A percentile compares a stretch with the other conserved stretches of the same genome.
These are phyloP conservation scores for Penicillium argentinense DNA, from an alignment of 495 filamentous ascomycete genomes.

Conservation along the genomic window DNA sequence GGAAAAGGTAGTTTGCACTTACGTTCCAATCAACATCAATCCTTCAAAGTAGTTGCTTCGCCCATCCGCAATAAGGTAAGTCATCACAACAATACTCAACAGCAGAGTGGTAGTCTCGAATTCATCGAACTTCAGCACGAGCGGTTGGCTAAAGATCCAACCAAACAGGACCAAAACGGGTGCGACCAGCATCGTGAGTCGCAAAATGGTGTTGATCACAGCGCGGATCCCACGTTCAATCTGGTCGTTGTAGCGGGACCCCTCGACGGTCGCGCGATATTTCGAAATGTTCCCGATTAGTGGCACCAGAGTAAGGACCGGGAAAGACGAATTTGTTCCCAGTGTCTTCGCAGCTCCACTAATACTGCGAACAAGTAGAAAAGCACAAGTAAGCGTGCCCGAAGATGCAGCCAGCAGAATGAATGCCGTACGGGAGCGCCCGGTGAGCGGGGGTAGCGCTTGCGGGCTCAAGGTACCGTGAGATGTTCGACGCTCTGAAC, in stretches of 20 bases:
- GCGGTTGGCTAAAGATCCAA: constrained; percentile 31
- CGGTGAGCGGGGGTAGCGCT: neutral
- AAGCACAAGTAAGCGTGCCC: constrained; percentile 21
- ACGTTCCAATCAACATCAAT: constrained; percentile 28
- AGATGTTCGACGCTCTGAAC: neutral
- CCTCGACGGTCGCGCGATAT: constrained; percentile 17
- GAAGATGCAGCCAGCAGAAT: constrained; percentile 14
- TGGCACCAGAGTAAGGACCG: constrained; percentile 25
- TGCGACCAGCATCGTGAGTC: constrained; percentile 33
- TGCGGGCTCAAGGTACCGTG: neutral
- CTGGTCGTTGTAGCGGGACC: constrained; percentile 15
- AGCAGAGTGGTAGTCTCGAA: constrained; percentile 40
- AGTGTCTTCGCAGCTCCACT: constrained; percentile 10
- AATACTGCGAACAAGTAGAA: constrained; percentile 26
- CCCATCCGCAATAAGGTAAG: constrained; percentile 59
- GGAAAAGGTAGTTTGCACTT: constrained; percentile 2
- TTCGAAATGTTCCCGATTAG: constrained; percentile 28
- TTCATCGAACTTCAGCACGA: constrained; percentile 33
- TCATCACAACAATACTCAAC: constrained; percentile 35
- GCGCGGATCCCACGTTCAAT: constrained; percentile 27
- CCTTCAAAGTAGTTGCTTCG: constrained; percentile 62
- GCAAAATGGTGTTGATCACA: constrained; percentile 24
- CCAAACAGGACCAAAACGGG: constrained; percentile 39
- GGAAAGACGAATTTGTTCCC: constrained; percentile 21
- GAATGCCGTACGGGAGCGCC: neutral